phyloP scores from a whole-genome alignment of 2,329 filamentous ascomycete genomes.

The Macroventuria anomochaeta region DNA sequence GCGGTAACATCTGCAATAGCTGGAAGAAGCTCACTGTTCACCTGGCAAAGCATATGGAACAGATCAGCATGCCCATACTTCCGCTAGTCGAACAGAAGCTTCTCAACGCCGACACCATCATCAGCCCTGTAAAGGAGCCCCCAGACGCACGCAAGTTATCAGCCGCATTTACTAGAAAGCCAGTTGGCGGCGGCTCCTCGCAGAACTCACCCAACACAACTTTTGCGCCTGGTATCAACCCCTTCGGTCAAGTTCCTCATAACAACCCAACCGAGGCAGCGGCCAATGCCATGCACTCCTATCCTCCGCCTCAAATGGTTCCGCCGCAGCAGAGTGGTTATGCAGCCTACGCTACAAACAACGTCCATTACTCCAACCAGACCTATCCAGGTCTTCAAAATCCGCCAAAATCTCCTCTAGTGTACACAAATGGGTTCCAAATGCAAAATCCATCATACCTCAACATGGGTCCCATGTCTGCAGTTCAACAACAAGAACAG shows the following conservation, averaged over 20 bases:
- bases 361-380: constrained; percentile 31
- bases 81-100: constrained; percentile 50
- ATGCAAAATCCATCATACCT: constrained; percentile 38
- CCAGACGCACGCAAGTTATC: constrained; percentile 45
- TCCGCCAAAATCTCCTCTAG: constrained; percentile 35
- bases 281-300: constrained; percentile 46
- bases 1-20: constrained; percentile 76
- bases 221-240: constrained; percentile 43
- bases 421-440: constrained; percentile 40
- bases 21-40: constrained; percentile 98
- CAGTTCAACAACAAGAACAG: constrained; percentile 39
- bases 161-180: constrained; percentile 35
- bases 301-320: constrained; percentile 47
- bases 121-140: constrained; percentile 47
- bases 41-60: constrained; percentile 92
- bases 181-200: constrained; percentile 34
- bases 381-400: constrained; percentile 47
- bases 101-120: constrained; percentile 46
- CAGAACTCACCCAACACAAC: constrained; percentile 40
- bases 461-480: constrained; percentile 35
- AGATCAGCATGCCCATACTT: constrained; percentile 83
- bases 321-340: constrained; percentile 30
- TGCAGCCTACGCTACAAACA: constrained; percentile 29
- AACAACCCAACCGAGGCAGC: constrained; percentile 32
- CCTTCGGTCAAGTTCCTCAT: constrained; percentile 35